phyloP scores from a whole-genome alignment of 2,329 filamentous ascomycete species.

The Cadophora luteo-olivacea region DNA sequence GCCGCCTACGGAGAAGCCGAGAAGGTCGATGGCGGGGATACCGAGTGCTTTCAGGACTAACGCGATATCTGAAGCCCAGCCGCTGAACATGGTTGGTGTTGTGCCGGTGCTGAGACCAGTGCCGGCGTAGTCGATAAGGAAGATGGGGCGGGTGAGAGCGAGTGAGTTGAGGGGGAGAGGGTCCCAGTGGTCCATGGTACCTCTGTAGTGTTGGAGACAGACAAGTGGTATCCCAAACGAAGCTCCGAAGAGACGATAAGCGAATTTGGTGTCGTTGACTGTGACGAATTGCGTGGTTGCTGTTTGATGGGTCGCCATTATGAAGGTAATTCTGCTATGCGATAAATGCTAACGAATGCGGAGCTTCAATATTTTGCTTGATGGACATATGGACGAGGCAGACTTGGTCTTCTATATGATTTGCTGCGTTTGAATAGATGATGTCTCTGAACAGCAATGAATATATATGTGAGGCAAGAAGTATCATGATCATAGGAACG shows the following conservation, averaged over 20 bases:
- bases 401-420: neutral
- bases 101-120: neutral
- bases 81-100: neutral
- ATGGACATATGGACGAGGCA: neutral
- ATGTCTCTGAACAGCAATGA: too few relatives aligned
- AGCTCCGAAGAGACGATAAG: neutral
- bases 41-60: neutral
- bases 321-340: neutral
- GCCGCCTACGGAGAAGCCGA: neutral
- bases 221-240: neutral
- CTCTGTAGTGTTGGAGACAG: neutral
- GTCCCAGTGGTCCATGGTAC: neutral
- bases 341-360: neutral
- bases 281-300: neutral
- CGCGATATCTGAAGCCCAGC: neutral
- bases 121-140: neutral
- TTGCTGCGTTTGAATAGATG: neutral
- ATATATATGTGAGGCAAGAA: too few relatives aligned
- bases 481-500: too few relatives aligned
- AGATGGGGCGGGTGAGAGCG: neutral
- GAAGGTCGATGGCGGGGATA: neutral
- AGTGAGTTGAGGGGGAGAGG: neutral
- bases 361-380: neutral
- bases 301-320: neutral
- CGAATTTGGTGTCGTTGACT: neutral